A percentile compares a stretch with the other conserved stretches of the same genome.
These are phyloP conservation scores for Candida railenensis DNA, from an alignment of 805 yeast species.

Conservation along the genomic window DNA sequence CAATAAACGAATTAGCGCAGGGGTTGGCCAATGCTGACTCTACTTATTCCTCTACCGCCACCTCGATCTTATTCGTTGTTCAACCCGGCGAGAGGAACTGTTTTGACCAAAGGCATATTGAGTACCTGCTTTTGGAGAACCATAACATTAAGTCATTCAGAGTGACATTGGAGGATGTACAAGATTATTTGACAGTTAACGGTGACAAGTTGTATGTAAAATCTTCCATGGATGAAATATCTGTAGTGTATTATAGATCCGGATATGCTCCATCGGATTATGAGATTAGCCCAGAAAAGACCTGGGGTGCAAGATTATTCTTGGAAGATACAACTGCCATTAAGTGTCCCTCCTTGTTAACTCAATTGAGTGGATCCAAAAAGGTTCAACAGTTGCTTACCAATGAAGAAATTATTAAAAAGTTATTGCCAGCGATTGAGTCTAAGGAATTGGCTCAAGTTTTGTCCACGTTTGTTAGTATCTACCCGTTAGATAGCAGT, in stretches of 20 bases:
- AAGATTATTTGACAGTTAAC: slow-evolving; percentile 39
- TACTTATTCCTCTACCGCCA: slow-evolving; percentile 49
- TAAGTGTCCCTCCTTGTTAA: slow-evolving; percentile 86
- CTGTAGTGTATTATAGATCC: slow-evolving; percentile 86
- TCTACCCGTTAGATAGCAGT: slow-evolving; percentile 81
- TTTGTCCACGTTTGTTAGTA: slow-evolving; percentile 72
- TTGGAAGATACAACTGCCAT: slow-evolving; percentile 79
- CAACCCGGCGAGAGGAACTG: slow-evolving; percentile 87
- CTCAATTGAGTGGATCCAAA: slow-evolving; percentile 91
- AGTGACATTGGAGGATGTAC: slow-evolving; percentile 62
- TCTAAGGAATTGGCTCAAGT: slow-evolving; percentile 31
- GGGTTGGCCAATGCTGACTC: slow-evolving; percentile 69
- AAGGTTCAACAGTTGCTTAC: slow-evolving; percentile 91
- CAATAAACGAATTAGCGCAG: slow-evolving; percentile 57
- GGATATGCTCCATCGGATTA: slow-evolving; percentile 89
- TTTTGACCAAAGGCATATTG: slow-evolving; percentile 87
- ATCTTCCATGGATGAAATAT: slow-evolving; percentile 64
- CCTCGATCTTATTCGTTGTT: slow-evolving; percentile 71
- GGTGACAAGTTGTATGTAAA: slow-evolving; percentile 51
- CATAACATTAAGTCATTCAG: slow-evolving; percentile 64
- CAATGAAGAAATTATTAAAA: slow-evolving; percentile 43
- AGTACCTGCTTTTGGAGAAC: slow-evolving; percentile 59
- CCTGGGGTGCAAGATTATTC: slow-evolving; percentile 76
- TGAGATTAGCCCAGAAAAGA: slow-evolving; percentile 45
- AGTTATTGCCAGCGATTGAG: slow-evolving; percentile 42